These are phyloP conservation scores for Hypoxylon cercidicola DNA, from an alignment of 495 filamentous ascomycete species.

Conservation along the genomic window DNA sequence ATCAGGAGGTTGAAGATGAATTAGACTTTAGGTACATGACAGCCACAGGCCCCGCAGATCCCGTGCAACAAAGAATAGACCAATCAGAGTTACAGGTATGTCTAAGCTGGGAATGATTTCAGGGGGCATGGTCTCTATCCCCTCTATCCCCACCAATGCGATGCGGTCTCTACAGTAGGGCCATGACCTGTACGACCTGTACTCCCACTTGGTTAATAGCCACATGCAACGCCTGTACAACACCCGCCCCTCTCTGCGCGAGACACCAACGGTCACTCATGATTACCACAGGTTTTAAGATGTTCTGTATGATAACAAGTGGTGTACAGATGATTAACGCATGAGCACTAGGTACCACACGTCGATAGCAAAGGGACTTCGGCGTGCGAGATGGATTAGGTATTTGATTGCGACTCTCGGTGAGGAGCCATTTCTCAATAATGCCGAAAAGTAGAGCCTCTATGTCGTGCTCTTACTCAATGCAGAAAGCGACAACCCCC, in stretches of 20 bases:
- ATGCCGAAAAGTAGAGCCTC: slow-evolving; percentile 18
- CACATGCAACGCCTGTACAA: not conserved
- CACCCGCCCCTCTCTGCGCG: slow-evolving; percentile 2
- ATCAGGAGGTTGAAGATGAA: no score
- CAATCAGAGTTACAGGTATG: slow-evolving; percentile 22
- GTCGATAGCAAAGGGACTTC: no score
- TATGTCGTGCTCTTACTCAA: slow-evolving; percentile 22
- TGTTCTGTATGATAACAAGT: slow-evolving; percentile 11
- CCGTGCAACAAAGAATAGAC: not conserved
- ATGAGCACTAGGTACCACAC: no score
- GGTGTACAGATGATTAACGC: slow-evolving; percentile 2
- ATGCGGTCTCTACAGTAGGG: not conserved
- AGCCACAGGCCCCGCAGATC: not conserved
- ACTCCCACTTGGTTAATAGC: slow-evolving; percentile 8
- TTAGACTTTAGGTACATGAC: not conserved
- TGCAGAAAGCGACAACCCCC: slow-evolving; percentile 19
- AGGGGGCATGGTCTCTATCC: not conserved
- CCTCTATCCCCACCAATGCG: not conserved
- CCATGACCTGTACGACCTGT: no score
- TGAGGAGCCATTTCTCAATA: not conserved
- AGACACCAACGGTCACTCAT: slow-evolving; percentile 18
- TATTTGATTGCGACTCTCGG: no score
- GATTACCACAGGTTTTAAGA: slow-evolving; percentile 7
- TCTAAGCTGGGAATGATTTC: slow-evolving; percentile 29
- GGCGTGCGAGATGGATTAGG: no score